Base-by-base conservation (phyloP, 2,329 filamentous ascomycete genomes). In the Diatrype stigma region DNA sequence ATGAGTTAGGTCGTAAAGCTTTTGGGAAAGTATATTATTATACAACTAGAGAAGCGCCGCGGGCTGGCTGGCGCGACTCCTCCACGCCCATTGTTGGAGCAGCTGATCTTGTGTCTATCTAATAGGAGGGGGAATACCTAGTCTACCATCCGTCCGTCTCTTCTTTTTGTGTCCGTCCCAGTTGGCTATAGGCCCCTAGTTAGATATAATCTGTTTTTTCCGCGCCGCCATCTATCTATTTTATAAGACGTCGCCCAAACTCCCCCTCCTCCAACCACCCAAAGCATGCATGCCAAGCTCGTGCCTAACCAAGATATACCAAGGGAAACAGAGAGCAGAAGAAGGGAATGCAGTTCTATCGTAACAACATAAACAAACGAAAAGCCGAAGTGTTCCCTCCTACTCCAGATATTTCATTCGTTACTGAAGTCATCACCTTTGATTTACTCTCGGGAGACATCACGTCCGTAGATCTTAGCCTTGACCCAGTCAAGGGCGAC, bases 401-500 rank as follows among this genome's bases (percentile, higher is more conserved):
- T 30, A 16, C 21, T 44, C 21, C 40, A 26, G 16, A 12, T 16
- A 44, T 6, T 26, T 30, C 26, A 30, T 6, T 10, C 26, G 10
- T 26, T n/a, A 12, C 40, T 16, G 35, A 30, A 6, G 35, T 14
- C 22, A 22, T 11, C 44, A 11, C 38, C 46, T 69, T n/a, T n/a
- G n/a, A n/a, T n/a, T n/a, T 84, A 92, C 74, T 93, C 89, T 64
- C 89, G 82, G 42, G 89, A 93, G 47, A 97, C 90, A 66, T 99
- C 94, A 70, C 94, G 91, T 56, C 94, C 94, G 67, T 99, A 99
- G 54, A 94, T 76, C 78, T 95, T 96, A 62, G 92, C 91, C 82
- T 99, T 99, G 70, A 93, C 72, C 94, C 94, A 99, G 75, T 99
- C 94, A 65, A 96, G 79, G 58, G 90, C 76, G 63, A 99, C 94